Base-by-base conservation (phyloP, 2,329 filamentous ascomycete species). In the Ophiostoma montium region DNA sequence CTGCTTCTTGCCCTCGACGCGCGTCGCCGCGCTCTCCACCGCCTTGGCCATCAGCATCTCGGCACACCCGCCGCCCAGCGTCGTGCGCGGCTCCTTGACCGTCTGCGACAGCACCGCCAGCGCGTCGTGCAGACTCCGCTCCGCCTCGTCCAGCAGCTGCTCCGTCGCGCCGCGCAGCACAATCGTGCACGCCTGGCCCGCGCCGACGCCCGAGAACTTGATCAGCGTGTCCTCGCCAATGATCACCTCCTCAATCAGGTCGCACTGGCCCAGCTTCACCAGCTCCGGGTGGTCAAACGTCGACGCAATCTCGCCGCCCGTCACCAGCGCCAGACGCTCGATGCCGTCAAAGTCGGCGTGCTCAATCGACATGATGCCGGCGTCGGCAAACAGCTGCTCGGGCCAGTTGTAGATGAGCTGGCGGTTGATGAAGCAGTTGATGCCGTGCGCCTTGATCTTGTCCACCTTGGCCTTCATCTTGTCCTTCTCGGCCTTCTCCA, bases 331-430 rank as follows among this genome's bases (percentile, higher is more conserved):
- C 58, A 98, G 69, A 39, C 92, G 80, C 73, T 98, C 92, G 57
- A 98, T 94, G 56, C 92, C 92, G 63, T 98, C 92, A 62, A 98
- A 98, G 69, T 98, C 92, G 57, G 92, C 92, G 65, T 98, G 92
- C 71, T 98, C 92, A 59, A 98, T 98, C 27, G 88, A 95, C 74
- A 94, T 86, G 67, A 98, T 96, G 54, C 92, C 92, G 8, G 89
- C 90, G 65, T 98, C 92, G 33, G 90, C 88, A 63, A 98, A 98
- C 43, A 98, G 82, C 70, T 98, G 92, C 69, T 98, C 92, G 6
- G 92, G 92, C 92, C 92, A 98, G 75, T 98, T 98, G 76, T 98
- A 98, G 70, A 98, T 98, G 55, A 98, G 80, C 67, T 98, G 92
- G 59, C 92, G 77, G 77, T 98, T 98, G 67, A 98, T 95, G 68